phyloP scores from a whole-genome alignment of 495 filamentous ascomycete species.

The Cenococcum geophilum region DNA sequence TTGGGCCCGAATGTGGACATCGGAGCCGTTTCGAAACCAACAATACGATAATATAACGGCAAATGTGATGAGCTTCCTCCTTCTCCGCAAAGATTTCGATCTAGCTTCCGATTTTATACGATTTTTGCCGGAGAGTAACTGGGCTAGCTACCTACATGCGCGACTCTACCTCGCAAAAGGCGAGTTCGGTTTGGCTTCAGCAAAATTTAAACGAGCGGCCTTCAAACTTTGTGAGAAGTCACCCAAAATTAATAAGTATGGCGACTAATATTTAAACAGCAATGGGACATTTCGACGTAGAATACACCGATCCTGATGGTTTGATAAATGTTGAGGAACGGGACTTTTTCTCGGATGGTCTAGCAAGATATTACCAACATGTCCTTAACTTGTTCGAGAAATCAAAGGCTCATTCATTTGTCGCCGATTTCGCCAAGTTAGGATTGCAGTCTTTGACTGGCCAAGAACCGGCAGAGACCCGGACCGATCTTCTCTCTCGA shows the following conservation, averaged over 20 bases:
- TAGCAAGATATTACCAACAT: constrained; percentile 81
- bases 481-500: constrained; percentile 67
- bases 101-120: constrained; percentile 28
- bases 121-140: constrained; percentile 37
- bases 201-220: constrained; percentile 75
- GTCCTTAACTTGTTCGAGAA: constrained; percentile 75
- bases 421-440: constrained; percentile 75
- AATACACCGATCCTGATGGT: constrained; percentile 38
- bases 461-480: constrained; percentile 18
- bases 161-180: constrained; percentile 68
- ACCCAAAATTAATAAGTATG: not conserved
- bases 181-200: constrained; percentile 64
- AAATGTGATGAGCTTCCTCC: constrained; percentile 50
- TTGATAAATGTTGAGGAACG: constrained; percentile 58
- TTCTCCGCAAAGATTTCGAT: constrained; percentile 36
- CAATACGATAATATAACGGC: constrained; percentile 40
- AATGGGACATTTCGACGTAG: not conserved
- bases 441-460: constrained; percentile 52
- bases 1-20: constrained; percentile 36
- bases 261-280: constrained; percentile 14
- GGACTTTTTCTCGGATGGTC: constrained; percentile 66
- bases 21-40: constrained; percentile 15
- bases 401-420: constrained; percentile 65
- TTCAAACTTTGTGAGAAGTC: constrained; percentile 66
- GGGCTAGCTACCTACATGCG: constrained; percentile 81